Evolutionary conservation across 2,329 filamentous ascomycete genomes (phyloP), one percentile per base, ranked within the genome.

Genomic region (Calonectria fujianensis): DNA sequence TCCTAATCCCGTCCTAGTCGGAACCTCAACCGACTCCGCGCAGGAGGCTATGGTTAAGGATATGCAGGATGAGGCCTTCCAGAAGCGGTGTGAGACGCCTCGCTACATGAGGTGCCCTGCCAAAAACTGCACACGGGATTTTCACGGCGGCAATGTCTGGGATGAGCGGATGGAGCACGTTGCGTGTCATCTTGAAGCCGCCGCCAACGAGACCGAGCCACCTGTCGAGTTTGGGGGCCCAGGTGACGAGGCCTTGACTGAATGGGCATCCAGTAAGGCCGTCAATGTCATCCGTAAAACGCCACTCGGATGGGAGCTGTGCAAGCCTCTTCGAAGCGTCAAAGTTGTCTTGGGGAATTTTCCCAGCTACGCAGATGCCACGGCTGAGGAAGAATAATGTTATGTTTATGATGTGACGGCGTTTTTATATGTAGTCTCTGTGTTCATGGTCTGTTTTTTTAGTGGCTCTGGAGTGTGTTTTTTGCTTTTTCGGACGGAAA

Each of bases 121-220:
- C 3, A 79, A 82, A 0, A 91, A 90, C 75, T 98, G 96, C 83
- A 81, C 77, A 1, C 67, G 72, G 16, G 82, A 83, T 1, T 98
- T 97, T 81, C 83, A 87, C 8, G 94, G 94, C 0, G 75, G 82
- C 0, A 89, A 87, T 6, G 91, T 91, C 13, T 98, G 96, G 96
- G 94, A 97, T 74, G 90, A 93, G 73, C 89, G 94, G 29, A 95
- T 98, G 92, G 96, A 98, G 84, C 96, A 98, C 85, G 91, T 98
- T 3, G 95, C 94, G 0, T 89, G 91, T 72, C 96, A 98, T 83
- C 89, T 96, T 57, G 95, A 97, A 59, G 76, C 70, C 57, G 86
- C 85, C 0, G 86, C 81, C 27, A 75, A 74, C 8, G 77, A 77
- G 8, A 68, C 80, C 37, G 82, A 83, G 74, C 73, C 77, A 0